Evolutionary conservation across 495 filamentous ascomycete species (phyloP).

Genomic region (Hapsidospora chrysogenum): DNA sequence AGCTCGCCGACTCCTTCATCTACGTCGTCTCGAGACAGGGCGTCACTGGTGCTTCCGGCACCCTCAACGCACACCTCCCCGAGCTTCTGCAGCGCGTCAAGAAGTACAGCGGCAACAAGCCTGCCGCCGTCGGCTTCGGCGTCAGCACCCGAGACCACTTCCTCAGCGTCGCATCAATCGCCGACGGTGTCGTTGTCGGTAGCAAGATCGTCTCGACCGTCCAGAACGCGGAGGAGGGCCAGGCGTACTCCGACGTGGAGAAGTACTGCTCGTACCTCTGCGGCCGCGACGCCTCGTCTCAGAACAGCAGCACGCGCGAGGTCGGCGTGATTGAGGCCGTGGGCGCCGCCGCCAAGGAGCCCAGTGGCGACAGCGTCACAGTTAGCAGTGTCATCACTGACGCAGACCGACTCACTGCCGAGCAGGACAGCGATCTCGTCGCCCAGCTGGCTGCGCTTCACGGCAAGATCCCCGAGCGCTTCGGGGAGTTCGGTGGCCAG

Average conservation of each 20-base stretch:
- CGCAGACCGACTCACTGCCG: conserved; percentile 21
- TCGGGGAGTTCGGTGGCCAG: conserved; percentile 96
- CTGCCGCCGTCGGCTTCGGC: conserved; percentile 86
- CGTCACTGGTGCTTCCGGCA: conserved; percentile 79
- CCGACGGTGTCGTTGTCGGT: conserved; percentile 95
- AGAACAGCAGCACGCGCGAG: conserved; percentile 34
- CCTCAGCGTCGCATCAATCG: conserved; percentile 59
- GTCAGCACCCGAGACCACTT: conserved; percentile 95
- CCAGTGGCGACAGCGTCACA: conserved; percentile 29
- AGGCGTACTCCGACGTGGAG: conserved; percentile 58
- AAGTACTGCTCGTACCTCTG: conserved; percentile 74
- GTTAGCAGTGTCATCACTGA: conserved; percentile 49
- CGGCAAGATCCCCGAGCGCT: conserved; percentile 57
- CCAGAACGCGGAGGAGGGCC: conserved; percentile 48
- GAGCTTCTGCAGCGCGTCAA: conserved; percentile 75
- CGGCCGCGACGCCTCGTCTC: conserved; percentile 39
- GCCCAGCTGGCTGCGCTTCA: conserved; percentile 27
- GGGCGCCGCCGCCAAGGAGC: conserved; percentile 28
- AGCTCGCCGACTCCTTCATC: conserved; percentile 96
- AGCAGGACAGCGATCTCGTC: conserved; percentile 24
- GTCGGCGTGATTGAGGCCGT: conserved; percentile 50
- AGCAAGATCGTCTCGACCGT: conserved; percentile 80
- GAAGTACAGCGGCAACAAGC: conserved; percentile 75
- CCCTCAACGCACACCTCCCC: conserved; percentile 61
- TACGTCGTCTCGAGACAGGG: conserved; percentile 98